These are phyloP conservation scores for Magnusiomyces fungicola DNA, from an alignment of 1,139 yeast genomes.

Conservation along the genomic window DNA sequence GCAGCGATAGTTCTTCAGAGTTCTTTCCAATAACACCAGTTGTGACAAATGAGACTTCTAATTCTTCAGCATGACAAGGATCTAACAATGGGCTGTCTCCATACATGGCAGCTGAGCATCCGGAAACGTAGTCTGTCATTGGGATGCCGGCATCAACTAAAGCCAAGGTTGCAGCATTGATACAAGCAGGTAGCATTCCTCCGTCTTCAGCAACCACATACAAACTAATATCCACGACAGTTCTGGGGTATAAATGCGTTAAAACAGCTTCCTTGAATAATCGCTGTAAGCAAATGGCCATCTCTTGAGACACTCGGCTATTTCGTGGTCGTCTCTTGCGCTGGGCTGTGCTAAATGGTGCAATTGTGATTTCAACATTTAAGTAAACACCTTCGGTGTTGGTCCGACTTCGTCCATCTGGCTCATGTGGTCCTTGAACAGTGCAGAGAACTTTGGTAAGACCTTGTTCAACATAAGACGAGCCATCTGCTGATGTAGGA, in stretches of 20 bases:
- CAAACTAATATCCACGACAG: slow-evolving; percentile 63
- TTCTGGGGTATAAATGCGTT: slow-evolving; percentile 71
- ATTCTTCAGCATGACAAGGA: slow-evolving; percentile 74
- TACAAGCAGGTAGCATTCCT: slow-evolving; percentile 68
- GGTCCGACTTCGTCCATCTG: slow-evolving; percentile 41
- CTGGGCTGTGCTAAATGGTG: slow-evolving; percentile 76
- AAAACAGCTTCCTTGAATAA: slow-evolving; percentile 78
- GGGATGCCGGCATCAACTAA: slow-evolving; percentile 93
- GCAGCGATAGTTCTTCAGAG: slow-evolving; percentile 60
- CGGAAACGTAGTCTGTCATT: slow-evolving; percentile 82
- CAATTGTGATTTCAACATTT: slow-evolving; percentile 53
- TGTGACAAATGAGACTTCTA: slow-evolving; percentile 72
- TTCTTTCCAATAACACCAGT: slow-evolving; percentile 78
- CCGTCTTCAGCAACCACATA: slow-evolving; percentile 90
- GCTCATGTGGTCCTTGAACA: slow-evolving; percentile 89
- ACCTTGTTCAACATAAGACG: slow-evolving; percentile 88
- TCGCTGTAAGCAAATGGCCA: slow-evolving; percentile 64
- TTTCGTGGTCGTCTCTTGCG: slow-evolving; percentile 44
- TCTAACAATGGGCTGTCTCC: slow-evolving; percentile 71
- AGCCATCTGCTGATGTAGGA: slow-evolving; percentile 84
- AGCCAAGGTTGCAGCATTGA: slow-evolving; percentile 87
- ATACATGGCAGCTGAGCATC: slow-evolving; percentile 72
- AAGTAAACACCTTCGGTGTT: slow-evolving; percentile 46
- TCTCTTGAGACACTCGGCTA: slow-evolving; percentile 57
- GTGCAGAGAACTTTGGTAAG: slow-evolving; percentile 81